These are phyloP conservation scores for Hyphodiscus sp. DNA, from an alignment of 2,329 filamentous ascomycete species.

Conservation along the genomic window DNA sequence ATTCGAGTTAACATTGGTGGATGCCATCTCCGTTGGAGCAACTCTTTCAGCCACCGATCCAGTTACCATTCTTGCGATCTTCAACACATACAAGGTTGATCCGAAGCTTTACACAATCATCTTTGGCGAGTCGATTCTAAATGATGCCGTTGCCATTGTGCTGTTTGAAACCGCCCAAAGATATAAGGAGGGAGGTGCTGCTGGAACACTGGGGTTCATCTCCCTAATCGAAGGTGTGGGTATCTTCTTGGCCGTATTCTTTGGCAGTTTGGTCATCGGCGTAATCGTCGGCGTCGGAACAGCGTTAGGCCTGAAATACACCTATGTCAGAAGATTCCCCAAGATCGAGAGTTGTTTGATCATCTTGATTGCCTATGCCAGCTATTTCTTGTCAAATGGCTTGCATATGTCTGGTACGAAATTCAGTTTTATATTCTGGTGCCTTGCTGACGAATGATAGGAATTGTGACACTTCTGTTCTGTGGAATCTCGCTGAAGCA, in stretches of 20 bases:
- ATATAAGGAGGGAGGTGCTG: constrained; percentile 71
- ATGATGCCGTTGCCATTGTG: constrained; percentile 97
- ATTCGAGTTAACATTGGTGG: constrained; percentile 81
- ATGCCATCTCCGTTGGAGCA: constrained; percentile 93
- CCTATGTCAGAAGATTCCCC: constrained; percentile 82
- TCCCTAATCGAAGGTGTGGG: constrained; percentile 88
- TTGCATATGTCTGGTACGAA: constrained; percentile 86
- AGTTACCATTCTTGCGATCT: constrained; percentile 95
- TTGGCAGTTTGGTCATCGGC: constrained; percentile 85
- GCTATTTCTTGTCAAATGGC: constrained; percentile 96
- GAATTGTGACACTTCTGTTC: constrained; percentile 89
- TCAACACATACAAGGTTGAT: constrained; percentile 98
- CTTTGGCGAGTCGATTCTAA: constrained; percentile 96
- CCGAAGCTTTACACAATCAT: constrained; percentile 98
- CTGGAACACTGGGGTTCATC: constrained; percentile 64
- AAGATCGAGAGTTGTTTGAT: constrained; percentile 97
- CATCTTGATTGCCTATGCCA: constrained; percentile 89
- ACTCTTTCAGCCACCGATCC: constrained; percentile 96
- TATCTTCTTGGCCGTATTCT: constrained; percentile 93
- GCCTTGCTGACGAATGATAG: constrained; percentile 4
- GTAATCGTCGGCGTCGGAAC: constrained; percentile 80
- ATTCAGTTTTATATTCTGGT: not conserved
- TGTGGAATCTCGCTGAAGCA: constrained; percentile 98
- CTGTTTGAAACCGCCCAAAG: constrained; percentile 96
- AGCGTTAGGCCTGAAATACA: constrained; percentile 87